phyloP scores from a whole-genome alignment of 2,329 filamentous ascomycete species.

The Keithomyces neogunnii region DNA sequence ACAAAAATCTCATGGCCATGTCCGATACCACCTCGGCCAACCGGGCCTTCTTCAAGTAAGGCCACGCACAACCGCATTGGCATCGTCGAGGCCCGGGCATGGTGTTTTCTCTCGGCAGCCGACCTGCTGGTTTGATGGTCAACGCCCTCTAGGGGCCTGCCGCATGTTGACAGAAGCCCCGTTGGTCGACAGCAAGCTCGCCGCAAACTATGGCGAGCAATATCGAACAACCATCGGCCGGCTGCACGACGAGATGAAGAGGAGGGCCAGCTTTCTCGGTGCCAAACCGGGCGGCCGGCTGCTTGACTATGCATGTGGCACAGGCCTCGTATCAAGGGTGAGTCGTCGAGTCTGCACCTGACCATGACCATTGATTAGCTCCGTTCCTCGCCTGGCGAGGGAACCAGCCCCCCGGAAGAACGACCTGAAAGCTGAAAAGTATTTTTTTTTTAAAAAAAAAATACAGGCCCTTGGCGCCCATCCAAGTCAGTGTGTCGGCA shows the following conservation, averaged over 20 bases:
- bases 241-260: conserved; percentile 46
- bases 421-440: not conserved
- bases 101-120: too few species aligned
- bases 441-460: too few species aligned
- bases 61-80: not conserved
- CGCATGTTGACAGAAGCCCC: not conserved
- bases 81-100: too few species aligned
- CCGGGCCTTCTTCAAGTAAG: conserved; percentile 35
- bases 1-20: conserved; percentile 17
- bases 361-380: too few species aligned
- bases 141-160: not conserved
- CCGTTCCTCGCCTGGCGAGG: too few species aligned
- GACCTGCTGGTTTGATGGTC: too few species aligned
- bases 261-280: conserved; percentile 52
- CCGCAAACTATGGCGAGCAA: conserved; percentile 35
- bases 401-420: too few species aligned
- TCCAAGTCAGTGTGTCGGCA: conserved; percentile 50
- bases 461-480: conserved; percentile 14
- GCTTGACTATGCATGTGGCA: conserved; percentile 71
- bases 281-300: conserved; percentile 41
- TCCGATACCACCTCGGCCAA: conserved; percentile 24
- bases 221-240: conserved; percentile 44
- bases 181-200: conserved; percentile 17
- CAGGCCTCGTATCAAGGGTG: conserved; percentile 57
- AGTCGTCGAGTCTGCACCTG: conserved; percentile 14